Conservation (phyloP, 1,139 yeast species). For the Candida freyschussii region DNA sequence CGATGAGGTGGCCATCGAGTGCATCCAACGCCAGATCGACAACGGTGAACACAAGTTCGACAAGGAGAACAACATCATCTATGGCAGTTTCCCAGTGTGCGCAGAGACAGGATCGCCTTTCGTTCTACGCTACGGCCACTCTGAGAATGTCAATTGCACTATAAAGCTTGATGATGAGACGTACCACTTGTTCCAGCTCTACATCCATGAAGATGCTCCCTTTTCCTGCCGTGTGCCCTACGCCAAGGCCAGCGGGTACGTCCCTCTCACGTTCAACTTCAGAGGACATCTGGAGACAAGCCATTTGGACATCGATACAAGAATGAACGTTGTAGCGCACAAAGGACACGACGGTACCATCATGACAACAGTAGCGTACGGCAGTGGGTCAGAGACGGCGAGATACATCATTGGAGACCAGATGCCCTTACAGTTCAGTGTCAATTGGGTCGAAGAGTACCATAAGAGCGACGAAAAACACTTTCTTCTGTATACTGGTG, state of each 20-base stretch:
- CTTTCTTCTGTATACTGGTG: constrained; percentile 10
- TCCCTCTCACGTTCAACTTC: constrained; percentile 62
- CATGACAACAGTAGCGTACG: constrained; percentile 53
- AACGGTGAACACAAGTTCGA: constrained; percentile 74
- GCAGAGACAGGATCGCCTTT: constrained; percentile 61
- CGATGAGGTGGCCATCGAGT: constrained; percentile 37
- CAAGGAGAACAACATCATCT: constrained; percentile 51
- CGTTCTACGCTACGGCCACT: constrained; percentile 45
- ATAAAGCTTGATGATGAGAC: constrained; percentile 59
- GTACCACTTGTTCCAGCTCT: constrained; percentile 68
- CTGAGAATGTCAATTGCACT: constrained; percentile 57
- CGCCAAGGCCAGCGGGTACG: constrained; percentile 41
- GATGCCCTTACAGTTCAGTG: constrained; percentile 52
- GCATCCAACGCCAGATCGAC: constrained; percentile 65
- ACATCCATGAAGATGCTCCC: constrained; percentile 74
- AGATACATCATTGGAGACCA: constrained; percentile 63
- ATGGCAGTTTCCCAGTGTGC: constrained; percentile 57
- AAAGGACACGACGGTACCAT: constrained; percentile 38
- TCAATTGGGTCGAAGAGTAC: constrained; percentile 47
- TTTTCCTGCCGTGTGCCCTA: constrained; percentile 64
- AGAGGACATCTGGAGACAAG: constrained; percentile 67
- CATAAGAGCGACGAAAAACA: constrained; percentile 8
- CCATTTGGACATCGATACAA: constrained; percentile 64
- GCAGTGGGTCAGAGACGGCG: constrained; percentile 60
- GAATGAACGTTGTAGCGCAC: constrained; percentile 50